Evolutionary conservation across 345 rosid genomes (phyloP), one percentile per base, ranked within the genome.

Genomic region (Anacardium occidentale): DNA sequence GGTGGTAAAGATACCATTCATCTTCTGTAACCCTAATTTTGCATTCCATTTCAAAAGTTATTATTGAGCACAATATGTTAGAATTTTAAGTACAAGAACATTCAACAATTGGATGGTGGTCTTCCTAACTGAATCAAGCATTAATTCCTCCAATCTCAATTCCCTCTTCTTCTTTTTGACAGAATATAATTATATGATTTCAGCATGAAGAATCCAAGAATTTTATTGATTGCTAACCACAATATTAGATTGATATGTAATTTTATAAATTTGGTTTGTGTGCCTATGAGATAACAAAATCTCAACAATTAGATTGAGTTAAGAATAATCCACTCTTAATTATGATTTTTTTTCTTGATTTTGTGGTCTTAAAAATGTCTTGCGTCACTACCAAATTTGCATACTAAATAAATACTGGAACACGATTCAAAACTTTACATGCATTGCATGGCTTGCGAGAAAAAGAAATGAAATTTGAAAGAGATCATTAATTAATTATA

Each of bases 51-150:
- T 69, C 11, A 62, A n/a, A 62, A 40, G 26, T 20, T 32, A n/a
- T n/a, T n/a, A n/a, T n/a, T 62, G 44, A 59, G 24, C 40, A 4
- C 50, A 18, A 15, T 26, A 10, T 9, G 32, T 47, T 58, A 21
- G 58, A 58, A 45, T 66, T 77, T 58, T 40, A 21, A 34, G 17
- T 68, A 21, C 37, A 58, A 37, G 25, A 18, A 62, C 47, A 62
- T 17, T 37, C 42, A 37, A 37, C 22, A 29, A 34, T 0, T 62
- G 74, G 52, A 66, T 32, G 65, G 65, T 34, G 37, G 6, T 34
- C 37, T 34, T 34, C 37, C 4, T 34, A 2, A 34, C 6, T 34
- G 37, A 34, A 34, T 34, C 42, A 37, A 37, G 42, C 42, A 37
- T 37, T 37, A 1, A 37, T 37, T 37, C 42, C 9, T 37, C 42